Conservation (phyloP, 1,284 basidiomycete species). For the Puccinia horiana region DNA sequence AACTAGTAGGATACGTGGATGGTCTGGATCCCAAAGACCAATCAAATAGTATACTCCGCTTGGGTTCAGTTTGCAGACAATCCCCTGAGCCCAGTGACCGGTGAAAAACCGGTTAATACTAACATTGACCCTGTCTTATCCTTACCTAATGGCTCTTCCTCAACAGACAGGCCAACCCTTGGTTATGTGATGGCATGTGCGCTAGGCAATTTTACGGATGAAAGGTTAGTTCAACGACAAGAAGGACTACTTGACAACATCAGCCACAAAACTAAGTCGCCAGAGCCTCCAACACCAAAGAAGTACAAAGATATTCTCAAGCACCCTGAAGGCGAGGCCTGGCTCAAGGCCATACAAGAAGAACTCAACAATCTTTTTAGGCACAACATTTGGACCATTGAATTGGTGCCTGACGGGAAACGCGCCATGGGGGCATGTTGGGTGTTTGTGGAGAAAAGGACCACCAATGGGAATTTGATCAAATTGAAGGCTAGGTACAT, state of each 20-base stretch:
- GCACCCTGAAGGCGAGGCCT: not conserved
- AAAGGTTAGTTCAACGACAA: not conserved
- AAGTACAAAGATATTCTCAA: conserved; percentile 2
- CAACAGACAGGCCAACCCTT: not conserved
- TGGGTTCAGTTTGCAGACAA: conserved; percentile 6
- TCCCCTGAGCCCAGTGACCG: not conserved
- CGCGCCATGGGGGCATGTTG: no score
- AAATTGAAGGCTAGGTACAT: not conserved
- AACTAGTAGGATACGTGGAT: conserved; percentile 21
- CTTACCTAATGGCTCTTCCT: not conserved
- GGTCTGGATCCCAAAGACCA: not conserved
- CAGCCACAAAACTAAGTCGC: not conserved
- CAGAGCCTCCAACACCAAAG: not conserved
- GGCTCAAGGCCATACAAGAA: not conserved
- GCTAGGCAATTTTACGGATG: not conserved
- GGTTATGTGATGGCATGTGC: not conserved
- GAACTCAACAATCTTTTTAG: not conserved
- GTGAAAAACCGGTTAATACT: no score
- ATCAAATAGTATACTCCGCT: not conserved
- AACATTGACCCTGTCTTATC: not conserved
- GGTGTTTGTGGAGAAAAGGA: not conserved
- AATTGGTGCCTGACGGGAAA: not conserved
- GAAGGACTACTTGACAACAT: not conserved
- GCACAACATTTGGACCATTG: not conserved
- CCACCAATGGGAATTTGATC: not conserved